A percentile compares a stretch with the other conserved stretches of the same genome.
These are phyloP conservation scores for Mycena rebaudengoi DNA, from an alignment of 768 basidiomycete species.

Conservation along the genomic window DNA sequence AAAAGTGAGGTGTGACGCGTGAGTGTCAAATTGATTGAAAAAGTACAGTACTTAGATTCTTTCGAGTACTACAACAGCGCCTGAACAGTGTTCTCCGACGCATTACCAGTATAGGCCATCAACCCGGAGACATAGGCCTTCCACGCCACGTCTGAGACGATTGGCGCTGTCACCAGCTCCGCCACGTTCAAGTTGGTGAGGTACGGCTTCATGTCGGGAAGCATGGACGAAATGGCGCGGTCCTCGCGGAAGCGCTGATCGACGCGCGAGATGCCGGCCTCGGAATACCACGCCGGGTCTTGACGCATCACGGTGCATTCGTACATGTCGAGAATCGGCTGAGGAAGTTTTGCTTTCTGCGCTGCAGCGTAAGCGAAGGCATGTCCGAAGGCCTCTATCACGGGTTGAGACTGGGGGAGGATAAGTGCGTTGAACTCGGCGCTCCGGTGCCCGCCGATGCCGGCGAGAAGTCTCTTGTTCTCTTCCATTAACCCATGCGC, in stretches of 20 bases:
- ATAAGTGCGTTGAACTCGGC: slow-evolving; percentile 59
- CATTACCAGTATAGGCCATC: slow-evolving; percentile 51
- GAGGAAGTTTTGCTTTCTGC: slow-evolving; percentile 50
- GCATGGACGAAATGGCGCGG: slow-evolving; percentile 50
- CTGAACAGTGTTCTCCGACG: no score
- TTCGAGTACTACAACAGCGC: no score
- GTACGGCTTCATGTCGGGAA: slow-evolving; percentile 51
- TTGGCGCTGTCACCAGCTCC: slow-evolving; percentile 60
- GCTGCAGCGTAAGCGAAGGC: slow-evolving; percentile 68
- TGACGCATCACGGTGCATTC: slow-evolving; percentile 59
- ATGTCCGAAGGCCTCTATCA: slow-evolving; percentile 71
- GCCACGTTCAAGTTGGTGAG: slow-evolving; percentile 56
- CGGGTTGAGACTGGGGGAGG: slow-evolving; percentile 61
- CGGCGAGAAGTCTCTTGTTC: slow-evolving; percentile 48
- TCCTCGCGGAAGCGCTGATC: slow-evolving; percentile 59
- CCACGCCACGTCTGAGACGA: slow-evolving; percentile 60
- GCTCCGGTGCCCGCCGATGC: slow-evolving; percentile 57
- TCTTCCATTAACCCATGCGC: slow-evolving; percentile 59
- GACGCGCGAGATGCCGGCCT: slow-evolving; percentile 58
- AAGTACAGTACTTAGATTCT: no score
- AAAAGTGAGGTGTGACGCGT: no score
- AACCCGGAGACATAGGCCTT: slow-evolving; percentile 52
- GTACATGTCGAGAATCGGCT: slow-evolving; percentile 63
- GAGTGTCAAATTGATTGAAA: no score
- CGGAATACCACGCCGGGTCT: slow-evolving; percentile 69